phyloP scores from a whole-genome alignment of 2,329 filamentous ascomycete species.

The Capronia americana region DNA sequence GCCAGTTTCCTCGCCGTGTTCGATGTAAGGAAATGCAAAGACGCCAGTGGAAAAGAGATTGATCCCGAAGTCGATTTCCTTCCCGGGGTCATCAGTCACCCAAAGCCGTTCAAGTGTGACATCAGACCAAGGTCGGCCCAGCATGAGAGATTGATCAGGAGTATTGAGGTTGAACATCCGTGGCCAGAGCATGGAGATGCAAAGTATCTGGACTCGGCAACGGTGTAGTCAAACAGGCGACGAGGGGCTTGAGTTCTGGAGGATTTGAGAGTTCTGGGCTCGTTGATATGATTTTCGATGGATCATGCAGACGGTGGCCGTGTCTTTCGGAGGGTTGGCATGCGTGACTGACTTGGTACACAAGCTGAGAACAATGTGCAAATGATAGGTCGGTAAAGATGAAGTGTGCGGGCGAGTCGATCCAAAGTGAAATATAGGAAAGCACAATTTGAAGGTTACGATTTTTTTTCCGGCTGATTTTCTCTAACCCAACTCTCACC shows the following conservation, averaged over 20 bases:
- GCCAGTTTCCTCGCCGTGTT: constrained; percentile 52
- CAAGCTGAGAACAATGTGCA: background rate
- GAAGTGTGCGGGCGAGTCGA: background rate
- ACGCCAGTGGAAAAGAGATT: constrained; percentile 54
- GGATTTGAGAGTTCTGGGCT: background rate
- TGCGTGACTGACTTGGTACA: background rate
- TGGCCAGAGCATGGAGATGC: constrained; percentile 16
- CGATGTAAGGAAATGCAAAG: constrained; percentile 24
- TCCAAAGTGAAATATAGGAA: background rate
- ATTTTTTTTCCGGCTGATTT: background rate
- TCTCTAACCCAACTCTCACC: background rate
- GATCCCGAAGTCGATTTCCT: constrained; percentile 47
- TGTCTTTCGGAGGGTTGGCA: background rate
- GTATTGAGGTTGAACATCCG: constrained; percentile 47
- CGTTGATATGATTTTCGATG: background rate
- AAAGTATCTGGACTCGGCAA: background rate
- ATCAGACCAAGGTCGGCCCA: constrained; percentile 44
- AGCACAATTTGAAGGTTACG: background rate
- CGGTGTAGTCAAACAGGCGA: background rate
- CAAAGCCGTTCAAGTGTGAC: constrained; percentile 42
- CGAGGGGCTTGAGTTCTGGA: background rate
- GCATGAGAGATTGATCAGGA: constrained; percentile 44
- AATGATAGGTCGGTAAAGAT: background rate
- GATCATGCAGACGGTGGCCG: too few relatives aligned
- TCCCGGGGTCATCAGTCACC: constrained; percentile 47